Percentiles rank a stretch among this genome's conserved stretches.
Conservation (phyloP, 2,329 filamentous ascomycete genomes). For the Fusarium sp. region DNA sequence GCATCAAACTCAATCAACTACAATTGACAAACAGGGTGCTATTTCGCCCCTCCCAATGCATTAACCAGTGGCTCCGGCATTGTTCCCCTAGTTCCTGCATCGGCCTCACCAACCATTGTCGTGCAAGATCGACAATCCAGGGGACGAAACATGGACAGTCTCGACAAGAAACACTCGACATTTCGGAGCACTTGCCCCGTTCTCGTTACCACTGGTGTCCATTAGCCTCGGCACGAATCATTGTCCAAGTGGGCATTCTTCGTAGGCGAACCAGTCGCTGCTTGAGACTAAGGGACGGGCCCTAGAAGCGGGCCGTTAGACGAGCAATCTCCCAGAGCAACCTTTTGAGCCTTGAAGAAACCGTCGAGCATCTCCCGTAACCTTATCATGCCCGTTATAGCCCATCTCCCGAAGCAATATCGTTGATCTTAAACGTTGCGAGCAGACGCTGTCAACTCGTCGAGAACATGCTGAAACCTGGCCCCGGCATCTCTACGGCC, state of each 20-base stretch:
- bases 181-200: constrained; percentile 11
- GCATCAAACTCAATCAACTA: background rate
- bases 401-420: background rate
- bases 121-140: constrained; percentile 24
- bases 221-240: background rate
- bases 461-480: background rate
- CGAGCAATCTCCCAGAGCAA: constrained; percentile 6
- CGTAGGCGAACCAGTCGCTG: background rate
- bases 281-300: background rate
- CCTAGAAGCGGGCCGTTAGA: constrained; percentile 2
- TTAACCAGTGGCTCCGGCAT: background rate
- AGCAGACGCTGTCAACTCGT: background rate
- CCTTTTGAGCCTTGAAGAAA: constrained; percentile 4
- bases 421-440: background rate
- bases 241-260: constrained; percentile 12
- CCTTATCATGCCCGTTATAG: constrained; percentile 8
- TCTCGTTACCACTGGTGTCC: background rate
- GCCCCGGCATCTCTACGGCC: background rate
- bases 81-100: constrained; percentile 3
- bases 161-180: background rate
- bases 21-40: background rate
- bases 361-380: constrained; percentile 24
- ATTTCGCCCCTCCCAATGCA: background rate
- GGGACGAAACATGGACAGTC: constrained; percentile 13
- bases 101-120: constrained; percentile 12